phyloP scores from a whole-genome alignment of 2,329 filamentous ascomycete genomes.

The Aspergillus novoparasiticus region DNA sequence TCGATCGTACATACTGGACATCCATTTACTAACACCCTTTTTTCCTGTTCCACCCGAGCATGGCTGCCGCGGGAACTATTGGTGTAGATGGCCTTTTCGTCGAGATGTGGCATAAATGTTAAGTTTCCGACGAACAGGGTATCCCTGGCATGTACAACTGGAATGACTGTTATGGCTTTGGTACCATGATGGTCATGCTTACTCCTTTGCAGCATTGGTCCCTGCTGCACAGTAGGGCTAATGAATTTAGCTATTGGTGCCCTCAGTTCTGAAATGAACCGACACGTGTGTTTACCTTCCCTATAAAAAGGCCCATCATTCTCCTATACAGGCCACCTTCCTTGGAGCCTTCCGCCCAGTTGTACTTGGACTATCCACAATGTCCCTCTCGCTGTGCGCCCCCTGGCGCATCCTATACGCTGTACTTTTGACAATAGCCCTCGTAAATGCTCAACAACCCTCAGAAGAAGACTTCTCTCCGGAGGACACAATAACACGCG shows the following conservation, averaged over 20 bases:
- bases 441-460: neutral
- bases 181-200: neutral
- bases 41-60: neutral
- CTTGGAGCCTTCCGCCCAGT: neutral
- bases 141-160: neutral
- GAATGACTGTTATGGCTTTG: neutral
- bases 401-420: neutral
- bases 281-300: neutral
- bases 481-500: conserved; percentile 23
- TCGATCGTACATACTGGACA: neutral
- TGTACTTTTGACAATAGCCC: neutral
- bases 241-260: neutral
- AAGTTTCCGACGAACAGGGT: neutral
- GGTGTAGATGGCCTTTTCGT: neutral
- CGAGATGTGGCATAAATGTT: neutral
- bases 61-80: neutral
- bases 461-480: neutral
- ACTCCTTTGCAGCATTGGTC: neutral
- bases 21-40: neutral
- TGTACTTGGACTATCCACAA: neutral
- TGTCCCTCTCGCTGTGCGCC: neutral
- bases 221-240: neutral
- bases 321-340: neutral
- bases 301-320: neutral
- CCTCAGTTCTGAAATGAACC: neutral